Evolutionary conservation across 169 alveolate species (phyloP).

Genomic region (Plasmodium fragile): DNA sequence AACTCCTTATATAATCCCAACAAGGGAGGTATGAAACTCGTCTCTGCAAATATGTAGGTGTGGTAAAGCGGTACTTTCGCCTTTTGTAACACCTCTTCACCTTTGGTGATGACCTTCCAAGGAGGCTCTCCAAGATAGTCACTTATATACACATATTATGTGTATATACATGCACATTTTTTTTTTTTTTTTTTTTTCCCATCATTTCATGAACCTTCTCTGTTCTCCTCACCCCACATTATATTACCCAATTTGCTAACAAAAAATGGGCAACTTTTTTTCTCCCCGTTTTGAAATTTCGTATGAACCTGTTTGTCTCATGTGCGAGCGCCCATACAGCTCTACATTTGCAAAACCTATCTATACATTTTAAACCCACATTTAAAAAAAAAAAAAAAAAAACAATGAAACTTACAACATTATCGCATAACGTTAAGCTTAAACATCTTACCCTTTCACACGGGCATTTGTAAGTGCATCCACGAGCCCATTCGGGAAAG

Average conservation of each 20-base stretch:
- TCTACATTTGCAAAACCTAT: neutral
- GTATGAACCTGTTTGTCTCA: slow-evolving; percentile 5
- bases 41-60: slow-evolving; percentile 13
- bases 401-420: neutral
- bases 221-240: neutral
- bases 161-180: neutral
- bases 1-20: slow-evolving; percentile 8
- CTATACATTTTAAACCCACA: neutral
- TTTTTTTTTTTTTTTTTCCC: neutral
- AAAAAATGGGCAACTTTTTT: neutral
- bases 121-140: neutral
- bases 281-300: neutral
- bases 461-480: neutral
- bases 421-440: neutral
- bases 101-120: neutral
- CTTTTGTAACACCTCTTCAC: neutral
- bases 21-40: neutral
- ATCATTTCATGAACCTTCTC: neutral
- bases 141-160: neutral
- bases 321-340: slow-evolving; percentile 3
- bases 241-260: neutral
- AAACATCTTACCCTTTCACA: neutral
- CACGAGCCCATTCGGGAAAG: neutral
- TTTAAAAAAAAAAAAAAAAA: neutral
- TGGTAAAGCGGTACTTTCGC: neutral